Evolutionary conservation across 768 basidiomycete genomes (phyloP).

Genomic region (Boletus rubescentipes): DNA sequence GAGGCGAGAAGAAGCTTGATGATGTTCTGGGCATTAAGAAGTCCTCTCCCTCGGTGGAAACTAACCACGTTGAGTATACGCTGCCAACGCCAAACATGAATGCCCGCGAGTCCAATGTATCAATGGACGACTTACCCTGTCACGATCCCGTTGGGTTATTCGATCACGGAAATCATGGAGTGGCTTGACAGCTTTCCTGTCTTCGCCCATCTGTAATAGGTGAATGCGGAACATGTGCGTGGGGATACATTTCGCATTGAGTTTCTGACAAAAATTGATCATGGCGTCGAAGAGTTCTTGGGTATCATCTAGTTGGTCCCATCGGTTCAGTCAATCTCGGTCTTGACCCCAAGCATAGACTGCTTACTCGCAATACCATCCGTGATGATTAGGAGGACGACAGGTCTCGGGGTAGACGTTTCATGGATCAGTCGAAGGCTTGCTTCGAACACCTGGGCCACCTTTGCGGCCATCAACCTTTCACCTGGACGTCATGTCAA

Average conservation of each 20-base stretch:
- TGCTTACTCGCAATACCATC: conserved; percentile 21
- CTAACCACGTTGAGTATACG: conserved; percentile 22
- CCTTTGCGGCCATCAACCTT: conserved; percentile 19
- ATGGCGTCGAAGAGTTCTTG: conserved; percentile 12
- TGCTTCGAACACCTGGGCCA: conserved; percentile 20
- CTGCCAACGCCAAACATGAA: conserved; percentile 8
- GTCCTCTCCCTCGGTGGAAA: conserved; percentile 25
- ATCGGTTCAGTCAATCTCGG: not conserved
- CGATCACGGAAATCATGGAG: conserved; percentile 23
- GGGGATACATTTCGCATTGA: conserved; percentile 7
- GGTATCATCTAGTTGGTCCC: conserved; percentile 10
- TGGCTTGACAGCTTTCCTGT: conserved; percentile 23
- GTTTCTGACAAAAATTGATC: conserved; percentile 5
- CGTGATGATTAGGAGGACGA: conserved; percentile 19
- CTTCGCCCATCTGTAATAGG: conserved; percentile 24
- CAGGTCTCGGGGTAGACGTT: conserved; percentile 5
- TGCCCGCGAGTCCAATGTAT: not conserved
- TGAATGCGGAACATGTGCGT: conserved; percentile 24
- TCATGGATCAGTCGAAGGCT: conserved; percentile 4
- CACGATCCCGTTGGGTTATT: conserved; percentile 13
- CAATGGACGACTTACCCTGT: conserved; percentile 7
- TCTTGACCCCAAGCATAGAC: not conserved
- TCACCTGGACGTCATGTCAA: conserved; percentile 6
- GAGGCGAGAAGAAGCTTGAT: conserved; percentile 21
- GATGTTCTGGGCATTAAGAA: conserved; percentile 18